Evolutionary conservation across 2,329 filamentous ascomycete genomes (phyloP).

Genomic region (Diaporthe helianthi): DNA sequence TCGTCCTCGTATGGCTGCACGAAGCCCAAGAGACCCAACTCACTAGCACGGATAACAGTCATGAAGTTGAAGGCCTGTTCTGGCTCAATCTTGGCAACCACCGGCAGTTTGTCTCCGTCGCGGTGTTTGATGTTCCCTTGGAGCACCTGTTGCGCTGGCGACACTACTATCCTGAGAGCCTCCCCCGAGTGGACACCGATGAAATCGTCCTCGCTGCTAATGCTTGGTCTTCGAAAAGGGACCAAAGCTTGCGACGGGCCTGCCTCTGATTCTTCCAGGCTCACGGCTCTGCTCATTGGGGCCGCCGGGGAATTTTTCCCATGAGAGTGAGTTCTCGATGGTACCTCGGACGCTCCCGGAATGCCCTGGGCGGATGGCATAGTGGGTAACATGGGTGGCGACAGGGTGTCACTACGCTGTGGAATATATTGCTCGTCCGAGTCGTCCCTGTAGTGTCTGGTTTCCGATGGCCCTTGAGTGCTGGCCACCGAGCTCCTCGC

Average conservation of each 20-base stretch:
- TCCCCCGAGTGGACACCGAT: neutral
- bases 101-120: neutral
- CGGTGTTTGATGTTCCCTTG: neutral
- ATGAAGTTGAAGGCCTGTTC: slow-evolving; percentile 13
- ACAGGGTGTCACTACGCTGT: neutral
- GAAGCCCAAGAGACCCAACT: neutral
- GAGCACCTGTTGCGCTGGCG: neutral
- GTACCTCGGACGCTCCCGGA: neutral
- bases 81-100: neutral
- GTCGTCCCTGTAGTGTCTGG: neutral
- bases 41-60: neutral
- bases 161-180: neutral
- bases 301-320: no score
- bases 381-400: neutral
- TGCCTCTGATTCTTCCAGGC: no score
- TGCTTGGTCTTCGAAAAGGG: neutral
- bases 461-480: neutral
- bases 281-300: neutral
- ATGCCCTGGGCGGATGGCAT: neutral
- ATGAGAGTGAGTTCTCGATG: neutral
- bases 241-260: neutral
- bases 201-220: neutral
- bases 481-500: neutral
- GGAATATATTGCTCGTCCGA: neutral
- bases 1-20: neutral